Conservation (phyloP, 768 basidiomycete species). For the Clavaria fumosa region DNA sequence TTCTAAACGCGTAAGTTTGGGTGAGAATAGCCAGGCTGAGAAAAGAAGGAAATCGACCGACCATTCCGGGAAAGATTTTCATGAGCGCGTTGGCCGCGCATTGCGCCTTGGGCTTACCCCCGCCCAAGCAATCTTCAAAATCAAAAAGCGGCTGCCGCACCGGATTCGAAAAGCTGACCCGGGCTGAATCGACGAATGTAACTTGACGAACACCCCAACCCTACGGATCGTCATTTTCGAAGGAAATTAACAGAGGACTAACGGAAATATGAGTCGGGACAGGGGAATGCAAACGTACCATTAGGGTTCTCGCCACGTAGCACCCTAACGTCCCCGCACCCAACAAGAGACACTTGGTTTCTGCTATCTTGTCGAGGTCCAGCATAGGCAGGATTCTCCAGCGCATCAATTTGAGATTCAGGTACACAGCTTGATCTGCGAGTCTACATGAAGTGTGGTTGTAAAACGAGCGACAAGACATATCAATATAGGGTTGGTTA, state of each 20-base stretch:
- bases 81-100: constrained; percentile 75
- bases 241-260: background rate
- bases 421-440: constrained; percentile 92
- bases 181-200: constrained; percentile 81
- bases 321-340: constrained; percentile 96
- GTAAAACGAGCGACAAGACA: background rate
- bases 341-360: constrained; percentile 68
- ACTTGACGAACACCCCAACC: constrained; percentile 94
- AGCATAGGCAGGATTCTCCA: constrained; percentile 90
- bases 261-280: too few species aligned
- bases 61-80: constrained; percentile 87
- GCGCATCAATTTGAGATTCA: constrained; percentile 94
- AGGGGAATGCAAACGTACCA: constrained; percentile 39
- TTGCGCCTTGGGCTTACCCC: constrained; percentile 87
- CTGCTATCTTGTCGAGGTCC: constrained; percentile 74
- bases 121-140: constrained; percentile 83
- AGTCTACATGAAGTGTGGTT: constrained; percentile 32
- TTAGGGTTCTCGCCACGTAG: constrained; percentile 82
- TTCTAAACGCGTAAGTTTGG: constrained; percentile 33
- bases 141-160: constrained; percentile 95
- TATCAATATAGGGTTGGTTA: background rate
- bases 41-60: constrained; percentile 24
- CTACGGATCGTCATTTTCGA: constrained; percentile 23
- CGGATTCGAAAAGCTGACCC: constrained; percentile 93
- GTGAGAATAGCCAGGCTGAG: background rate